phyloP scores from a whole-genome alignment of 2,329 filamentous ascomycete genomes.

The Cephalotrichum gorgonifer region DNA sequence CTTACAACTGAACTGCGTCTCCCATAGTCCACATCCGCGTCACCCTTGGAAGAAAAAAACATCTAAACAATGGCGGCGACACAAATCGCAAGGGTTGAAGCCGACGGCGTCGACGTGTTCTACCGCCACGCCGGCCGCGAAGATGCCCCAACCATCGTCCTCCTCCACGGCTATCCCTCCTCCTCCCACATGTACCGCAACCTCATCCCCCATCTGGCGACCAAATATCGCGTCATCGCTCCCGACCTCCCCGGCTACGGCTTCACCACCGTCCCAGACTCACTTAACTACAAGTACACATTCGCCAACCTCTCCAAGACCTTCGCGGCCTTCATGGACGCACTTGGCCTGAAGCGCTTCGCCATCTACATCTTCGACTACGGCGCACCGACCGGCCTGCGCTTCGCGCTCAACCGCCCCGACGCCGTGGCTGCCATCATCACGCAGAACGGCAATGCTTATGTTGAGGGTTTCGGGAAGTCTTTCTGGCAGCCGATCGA shows the following conservation, averaged over 20 bases:
- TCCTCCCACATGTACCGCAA: slow-evolving; percentile 33
- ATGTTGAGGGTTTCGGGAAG: slow-evolving; percentile 39
- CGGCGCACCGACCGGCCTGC: slow-evolving; percentile 44
- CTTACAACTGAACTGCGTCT: too few species aligned
- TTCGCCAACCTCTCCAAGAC: slow-evolving; percentile 40
- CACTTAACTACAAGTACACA: slow-evolving; percentile 35
- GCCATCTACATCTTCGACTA: slow-evolving; percentile 54
- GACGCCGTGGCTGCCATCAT: slow-evolving; percentile 40
- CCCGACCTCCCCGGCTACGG: slow-evolving; percentile 52
- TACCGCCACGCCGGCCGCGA: slow-evolving; percentile 25
- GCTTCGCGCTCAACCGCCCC: slow-evolving; percentile 39
- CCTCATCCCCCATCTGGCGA: slow-evolving; percentile 28
- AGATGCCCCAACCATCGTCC: slow-evolving; percentile 23
- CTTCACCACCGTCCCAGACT: slow-evolving; percentile 36
- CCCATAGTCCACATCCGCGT: too few species aligned
- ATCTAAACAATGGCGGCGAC: background rate
- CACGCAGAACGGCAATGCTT: slow-evolving; percentile 52
- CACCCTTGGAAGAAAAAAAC: background rate
- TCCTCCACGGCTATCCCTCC: slow-evolving; percentile 34
- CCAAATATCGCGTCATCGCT: slow-evolving; percentile 33
- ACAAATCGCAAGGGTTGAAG: slow-evolving; percentile 9
- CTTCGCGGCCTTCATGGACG: slow-evolving; percentile 35
- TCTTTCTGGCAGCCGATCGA: slow-evolving; percentile 38
- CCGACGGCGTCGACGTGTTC: slow-evolving; percentile 26
- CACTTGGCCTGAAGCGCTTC: slow-evolving; percentile 34